Evolutionary conservation across 202 grass and related monocot species (phyloP).

Genomic region (Cymbopogon flexuosus): DNA sequence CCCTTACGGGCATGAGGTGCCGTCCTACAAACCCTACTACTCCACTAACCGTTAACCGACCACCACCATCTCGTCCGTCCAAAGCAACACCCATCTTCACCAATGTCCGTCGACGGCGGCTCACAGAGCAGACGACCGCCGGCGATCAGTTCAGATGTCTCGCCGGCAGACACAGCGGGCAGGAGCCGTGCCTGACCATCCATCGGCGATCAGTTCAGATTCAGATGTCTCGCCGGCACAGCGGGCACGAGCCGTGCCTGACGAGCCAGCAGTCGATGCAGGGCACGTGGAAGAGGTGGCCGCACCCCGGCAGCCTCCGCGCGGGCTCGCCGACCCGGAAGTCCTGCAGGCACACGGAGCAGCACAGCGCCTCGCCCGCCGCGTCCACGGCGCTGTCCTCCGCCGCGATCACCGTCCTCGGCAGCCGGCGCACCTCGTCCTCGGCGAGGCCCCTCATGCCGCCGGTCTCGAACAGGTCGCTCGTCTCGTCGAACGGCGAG

Average conservation of each 20-base stretch:
- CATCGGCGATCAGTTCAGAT: background rate
- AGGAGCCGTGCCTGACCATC: too few species aligned
- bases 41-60: background rate
- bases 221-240: constrained; percentile 67
- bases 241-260: constrained; percentile 74
- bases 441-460: constrained; percentile 36
- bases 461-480: constrained; percentile 74
- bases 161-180: constrained; percentile 47
- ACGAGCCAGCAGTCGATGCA: constrained; percentile 85
- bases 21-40: background rate
- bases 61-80: background rate
- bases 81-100: background rate
- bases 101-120: background rate
- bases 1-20: constrained; percentile 30
- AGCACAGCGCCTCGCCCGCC: constrained; percentile 55
- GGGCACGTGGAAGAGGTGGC: constrained; percentile 61
- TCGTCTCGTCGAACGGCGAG: constrained; percentile 64
- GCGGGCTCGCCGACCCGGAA: constrained; percentile 54
- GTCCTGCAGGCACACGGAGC: constrained; percentile 90
- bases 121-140: too few species aligned
- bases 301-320: constrained; percentile 51
- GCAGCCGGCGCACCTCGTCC: constrained; percentile 46
- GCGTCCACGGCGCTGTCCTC: constrained; percentile 42
- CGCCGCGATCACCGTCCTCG: constrained; percentile 44
- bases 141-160: constrained; percentile 42